Evolutionary conservation across 768 basidiomycete species (phyloP).

Genomic region (Leccinum longicurvipes): DNA sequence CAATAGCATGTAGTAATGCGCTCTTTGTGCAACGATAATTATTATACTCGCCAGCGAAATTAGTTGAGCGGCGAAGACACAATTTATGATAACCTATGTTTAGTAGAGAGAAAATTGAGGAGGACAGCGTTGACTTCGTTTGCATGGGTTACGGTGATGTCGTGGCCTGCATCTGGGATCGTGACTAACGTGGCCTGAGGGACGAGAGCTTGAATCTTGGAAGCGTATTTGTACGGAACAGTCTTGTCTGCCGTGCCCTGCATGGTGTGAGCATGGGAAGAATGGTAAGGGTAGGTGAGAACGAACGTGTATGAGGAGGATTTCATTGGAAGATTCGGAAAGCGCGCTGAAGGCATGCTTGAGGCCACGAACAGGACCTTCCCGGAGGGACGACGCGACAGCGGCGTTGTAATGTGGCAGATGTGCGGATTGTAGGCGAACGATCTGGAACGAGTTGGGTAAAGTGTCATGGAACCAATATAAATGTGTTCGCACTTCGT

Average conservation of each 20-base stretch:
- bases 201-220: conserved; percentile 29
- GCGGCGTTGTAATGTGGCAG: conserved; percentile 73
- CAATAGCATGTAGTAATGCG: neutral
- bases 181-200: conserved; percentile 30
- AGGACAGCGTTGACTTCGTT: conserved; percentile 29
- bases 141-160: conserved; percentile 32
- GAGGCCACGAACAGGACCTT: conserved; percentile 69
- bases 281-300: neutral
- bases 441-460: conserved; percentile 43
- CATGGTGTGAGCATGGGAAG: neutral
- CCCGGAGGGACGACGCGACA: conserved; percentile 69
- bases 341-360: conserved; percentile 48
- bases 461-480: neutral
- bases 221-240: conserved; percentile 32
- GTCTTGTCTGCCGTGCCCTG: conserved; percentile 34
- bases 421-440: conserved; percentile 75
- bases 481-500: conserved; percentile 35
- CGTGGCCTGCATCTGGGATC: conserved; percentile 28
- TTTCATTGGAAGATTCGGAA: conserved; percentile 45
- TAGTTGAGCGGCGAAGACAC: neutral
- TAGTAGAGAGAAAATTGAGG: conserved; percentile 24
- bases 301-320: conserved; percentile 65
- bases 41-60: neutral
- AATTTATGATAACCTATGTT: neutral
- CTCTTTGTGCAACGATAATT: neutral